A percentile compares a stretch with the other conserved stretches of the same genome.
These are phyloP conservation scores for Parietichytrium sp. DNA, from an alignment of 108 stramenopile species.

Conservation along the genomic window DNA sequence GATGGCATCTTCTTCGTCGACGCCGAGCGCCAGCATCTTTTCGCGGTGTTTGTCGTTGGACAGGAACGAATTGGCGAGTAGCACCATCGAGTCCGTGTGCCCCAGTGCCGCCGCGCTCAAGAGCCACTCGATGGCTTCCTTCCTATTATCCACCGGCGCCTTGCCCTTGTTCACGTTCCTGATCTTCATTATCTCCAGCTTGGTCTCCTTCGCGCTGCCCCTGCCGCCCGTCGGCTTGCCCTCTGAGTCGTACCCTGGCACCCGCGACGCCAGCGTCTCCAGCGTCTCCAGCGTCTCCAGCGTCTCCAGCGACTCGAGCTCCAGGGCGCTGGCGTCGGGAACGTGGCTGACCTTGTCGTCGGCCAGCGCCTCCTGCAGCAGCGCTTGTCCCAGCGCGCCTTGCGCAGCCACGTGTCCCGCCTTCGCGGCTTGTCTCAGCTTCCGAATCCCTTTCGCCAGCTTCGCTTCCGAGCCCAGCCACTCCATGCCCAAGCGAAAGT, in stretches of 20 bases:
- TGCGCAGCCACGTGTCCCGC: conserved; percentile 1
- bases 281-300: neutral
- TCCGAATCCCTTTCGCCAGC: no score
- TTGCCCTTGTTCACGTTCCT: neutral
- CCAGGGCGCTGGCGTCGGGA: no score
- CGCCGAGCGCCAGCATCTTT: neutral
- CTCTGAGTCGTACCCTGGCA: neutral
- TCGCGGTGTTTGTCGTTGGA: neutral
- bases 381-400: neutral
- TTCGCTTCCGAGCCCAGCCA: no score
- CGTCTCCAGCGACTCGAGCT: neutral
- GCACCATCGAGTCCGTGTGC: conserved; percentile 21
- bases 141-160: neutral
- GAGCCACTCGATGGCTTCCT: conserved; percentile 7
- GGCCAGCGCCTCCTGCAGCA: neutral
- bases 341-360: no score
- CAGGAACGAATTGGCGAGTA: neutral
- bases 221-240: neutral
- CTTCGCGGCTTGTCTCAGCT: neutral
- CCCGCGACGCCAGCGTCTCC: neutral
- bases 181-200: conserved; percentile 1
- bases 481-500: no score
- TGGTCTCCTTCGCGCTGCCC: conserved; percentile 5
- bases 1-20: neutral
- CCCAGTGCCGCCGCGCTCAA: neutral